Percentiles rank a stretch among this genome's conserved stretches.
phyloP scores from a whole-genome alignment of 208 protist genomes.

The Acanthamoeba healyi region DNA sequence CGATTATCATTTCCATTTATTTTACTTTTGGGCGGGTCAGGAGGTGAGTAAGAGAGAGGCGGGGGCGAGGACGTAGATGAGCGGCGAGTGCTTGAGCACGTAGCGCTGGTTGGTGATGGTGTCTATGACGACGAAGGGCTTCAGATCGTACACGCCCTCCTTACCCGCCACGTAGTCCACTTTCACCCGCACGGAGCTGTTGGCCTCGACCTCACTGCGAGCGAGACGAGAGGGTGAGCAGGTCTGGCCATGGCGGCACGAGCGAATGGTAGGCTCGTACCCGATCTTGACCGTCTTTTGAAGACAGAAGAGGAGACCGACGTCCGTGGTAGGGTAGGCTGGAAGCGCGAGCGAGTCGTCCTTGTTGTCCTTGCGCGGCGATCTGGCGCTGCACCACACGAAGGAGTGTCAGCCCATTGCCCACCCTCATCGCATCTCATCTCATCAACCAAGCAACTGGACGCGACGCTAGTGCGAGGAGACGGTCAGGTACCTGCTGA shows the following conservation, averaged over 20 bases:
- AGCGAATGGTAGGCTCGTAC: background rate
- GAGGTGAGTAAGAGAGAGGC: background rate
- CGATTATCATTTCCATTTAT: no score
- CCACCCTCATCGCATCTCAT: background rate
- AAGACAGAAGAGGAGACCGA: conserved; percentile 29
- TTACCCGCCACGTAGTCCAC: conserved; percentile 49
- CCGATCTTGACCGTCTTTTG: conserved; percentile 54
- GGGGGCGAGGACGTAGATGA: conserved; percentile 6
- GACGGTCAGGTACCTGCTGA: background rate
- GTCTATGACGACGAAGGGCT: conserved; percentile 23
- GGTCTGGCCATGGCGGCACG: background rate
- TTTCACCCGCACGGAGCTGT: conserved; percentile 51
- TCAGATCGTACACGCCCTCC: conserved; percentile 60
- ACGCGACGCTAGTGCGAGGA: background rate
- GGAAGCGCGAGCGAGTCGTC: background rate
- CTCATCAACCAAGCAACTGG: no score
- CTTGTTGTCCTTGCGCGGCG: conserved; percentile 13
- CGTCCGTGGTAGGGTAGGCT: background rate
- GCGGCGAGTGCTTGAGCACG: conserved; percentile 43
- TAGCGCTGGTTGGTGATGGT: conserved; percentile 57
- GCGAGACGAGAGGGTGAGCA: background rate
- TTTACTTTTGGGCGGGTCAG: no score
- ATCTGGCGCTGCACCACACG: background rate
- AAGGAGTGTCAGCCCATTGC: background rate
- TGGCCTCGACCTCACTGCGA: conserved; percentile 57